Percentiles rank a stretch among this genome's conserved stretches.
Conservation (phyloP, 1,139 yeast species). For the Yarrowia galli region DNA sequence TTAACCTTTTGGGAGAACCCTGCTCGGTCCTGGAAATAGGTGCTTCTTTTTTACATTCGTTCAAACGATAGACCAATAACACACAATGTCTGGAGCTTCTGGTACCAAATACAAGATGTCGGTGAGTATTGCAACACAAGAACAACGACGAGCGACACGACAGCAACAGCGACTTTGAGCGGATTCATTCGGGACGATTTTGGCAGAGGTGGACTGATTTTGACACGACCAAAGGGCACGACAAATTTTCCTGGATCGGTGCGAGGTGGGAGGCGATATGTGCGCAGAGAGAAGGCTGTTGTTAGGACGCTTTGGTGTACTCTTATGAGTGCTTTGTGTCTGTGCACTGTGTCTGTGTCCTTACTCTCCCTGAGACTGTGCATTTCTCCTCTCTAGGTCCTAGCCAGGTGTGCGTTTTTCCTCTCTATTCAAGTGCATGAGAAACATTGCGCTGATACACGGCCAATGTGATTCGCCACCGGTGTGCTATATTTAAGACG, state of each 20-base stretch:
- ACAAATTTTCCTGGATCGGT: background rate
- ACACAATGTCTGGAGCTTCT: conserved; percentile 74
- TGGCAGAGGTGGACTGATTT: too few relatives aligned
- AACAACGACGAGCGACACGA: conserved; percentile 1
- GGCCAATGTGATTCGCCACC: background rate
- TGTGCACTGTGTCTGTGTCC: background rate
- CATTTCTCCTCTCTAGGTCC: too few relatives aligned
- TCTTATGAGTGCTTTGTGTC: background rate
- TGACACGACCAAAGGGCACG: background rate
- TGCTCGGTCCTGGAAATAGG: conserved; percentile 34
- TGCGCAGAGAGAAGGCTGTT: too few relatives aligned
- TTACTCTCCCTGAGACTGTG: too few relatives aligned
- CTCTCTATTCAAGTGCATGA: too few relatives aligned
- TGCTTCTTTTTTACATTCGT: conserved; percentile 38
- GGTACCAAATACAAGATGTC: conserved; percentile 99
- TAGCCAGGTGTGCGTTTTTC: too few relatives aligned
- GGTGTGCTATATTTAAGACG: too few relatives aligned
- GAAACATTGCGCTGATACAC: too few relatives aligned
- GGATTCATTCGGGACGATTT: background rate
- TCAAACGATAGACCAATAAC: conserved; percentile 36
- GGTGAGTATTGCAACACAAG: conserved; percentile 62
- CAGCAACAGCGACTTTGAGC: background rate
- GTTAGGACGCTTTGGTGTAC: too few relatives aligned
- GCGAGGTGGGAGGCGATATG: too few relatives aligned
- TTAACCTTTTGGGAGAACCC: conserved; percentile 37